Base-by-base conservation (phyloP, 148 eudicot species). In the Talinum fruticosum region DNA sequence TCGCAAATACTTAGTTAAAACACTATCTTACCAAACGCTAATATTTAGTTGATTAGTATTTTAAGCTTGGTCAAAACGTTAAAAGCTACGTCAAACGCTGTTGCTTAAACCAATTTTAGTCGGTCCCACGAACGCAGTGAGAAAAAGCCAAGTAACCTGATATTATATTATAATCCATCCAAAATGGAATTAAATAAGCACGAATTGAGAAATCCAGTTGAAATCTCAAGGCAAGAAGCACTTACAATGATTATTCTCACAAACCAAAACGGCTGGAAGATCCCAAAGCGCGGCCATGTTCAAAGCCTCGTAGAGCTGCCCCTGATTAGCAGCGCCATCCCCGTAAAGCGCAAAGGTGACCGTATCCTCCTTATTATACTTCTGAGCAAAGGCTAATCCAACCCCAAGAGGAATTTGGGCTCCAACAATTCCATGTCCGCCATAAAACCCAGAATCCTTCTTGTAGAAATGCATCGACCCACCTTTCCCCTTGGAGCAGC, bases 271-370 rank as follows among this genome's bases (percentile, higher is more conserved):
- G 2, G 97, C 94, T 69, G 99, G 99, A 61, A 96, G 86, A 82
- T 96, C 99, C 99, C 93, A 96, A 54, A 96, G 90, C 0, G 97
- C 99, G 23, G 99, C 93, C 89, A 96, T 93, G 84, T 96, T 96
- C 82, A 96, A 83, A 14, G 97, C 99, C 85, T 96, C 99, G 80
- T 93, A 96, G 80, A 96, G 76, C 76, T 96, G 97, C 1, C 97
- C 99, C 79, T 96, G 99, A 84, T 96, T 96, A 0, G 99, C 99
- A 2, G 99, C 99, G 4, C 99, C 99, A 82, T 96, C 99, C 5
- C 99, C 99, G 76, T 96, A 96, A 80, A 96, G 15, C 0, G 94
- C 81, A 80, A 96, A 96, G 4, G 84, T 86, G 8, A 93, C 97
- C 59, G 73, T 72, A 51, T 93, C 97, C 64, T 96, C 99, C 70